Evolutionary conservation across 2,329 filamentous ascomycete species (phyloP), one percentile per base, ranked within the genome.

Genomic region (Purpureocillium lavendulum): DNA sequence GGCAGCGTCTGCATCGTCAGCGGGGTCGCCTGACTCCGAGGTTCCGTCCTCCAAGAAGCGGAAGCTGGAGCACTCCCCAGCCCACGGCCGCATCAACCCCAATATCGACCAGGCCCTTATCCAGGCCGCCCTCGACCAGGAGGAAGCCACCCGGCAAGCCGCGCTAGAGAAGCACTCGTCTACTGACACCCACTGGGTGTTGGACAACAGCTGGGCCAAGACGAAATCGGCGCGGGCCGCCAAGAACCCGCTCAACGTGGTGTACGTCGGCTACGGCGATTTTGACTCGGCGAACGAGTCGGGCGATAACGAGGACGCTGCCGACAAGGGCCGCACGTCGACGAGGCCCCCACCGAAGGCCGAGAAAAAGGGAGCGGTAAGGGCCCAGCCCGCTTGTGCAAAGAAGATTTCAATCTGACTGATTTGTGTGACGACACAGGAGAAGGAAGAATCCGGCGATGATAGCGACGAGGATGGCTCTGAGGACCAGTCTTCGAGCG

Each of bases 161-260:
- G 69, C 77, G 30, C 54, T 86, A 11, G 75, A 80, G 44, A 73
- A 72, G 49, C 76, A 79, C 44, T 76, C 77, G 8, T 70, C 73
- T 33, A 78, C 80, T 38, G 85, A 89, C 57, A 82, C 82, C 14
- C 80, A 81, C 56, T 90, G 85, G 85, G 81, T 85, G 14, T 64
- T 89, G 40, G 79, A 77, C 44, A 70, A 77, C 38, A 49, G 51
- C 13, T 46, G 50, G 36, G 39, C 46, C 29, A 46, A 52, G 13
- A 33, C 47, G 10, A 49, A 49, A 39, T 51, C 57, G 17, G 42
- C 46, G 15, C 52, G 51, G 48, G 49, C 49, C 40, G 44, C 60
- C 33, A 58, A 65, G 41, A 52, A 62, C 31, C 65, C 64, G 18
- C 55, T 76, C 39, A 69, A 71, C 39, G 70, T 89, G 29, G 73